phyloP scores from a whole-genome alignment of 805 yeast genomes.

The Spathaspora gorwiae region DNA sequence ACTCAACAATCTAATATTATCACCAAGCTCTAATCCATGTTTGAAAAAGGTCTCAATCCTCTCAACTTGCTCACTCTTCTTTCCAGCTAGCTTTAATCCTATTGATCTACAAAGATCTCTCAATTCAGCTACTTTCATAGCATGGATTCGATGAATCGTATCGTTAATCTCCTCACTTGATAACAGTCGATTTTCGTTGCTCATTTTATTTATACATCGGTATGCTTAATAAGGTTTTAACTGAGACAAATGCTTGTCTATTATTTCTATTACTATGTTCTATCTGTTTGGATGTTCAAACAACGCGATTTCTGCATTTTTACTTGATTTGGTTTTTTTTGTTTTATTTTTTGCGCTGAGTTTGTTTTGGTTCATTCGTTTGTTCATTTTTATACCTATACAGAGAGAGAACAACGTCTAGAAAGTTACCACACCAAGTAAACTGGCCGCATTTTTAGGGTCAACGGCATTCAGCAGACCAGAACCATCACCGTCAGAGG shows the following conservation, averaged over 20 bases:
- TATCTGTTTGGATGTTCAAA: too few species aligned
- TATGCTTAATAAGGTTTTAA: too few species aligned
- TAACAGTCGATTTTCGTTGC: slow-evolving; percentile 1
- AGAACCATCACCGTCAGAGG: slow-evolving; percentile 13
- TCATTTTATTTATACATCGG: slow-evolving; percentile 1
- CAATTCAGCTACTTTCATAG: slow-evolving; percentile 46
- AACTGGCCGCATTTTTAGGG: slow-evolving; percentile 77
- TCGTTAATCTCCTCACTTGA: slow-evolving; percentile 13
- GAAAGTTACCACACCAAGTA: slow-evolving; percentile 75
- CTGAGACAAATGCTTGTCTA: too few species aligned
- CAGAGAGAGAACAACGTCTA: slow-evolving; percentile 13
- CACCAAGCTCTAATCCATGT: slow-evolving; percentile 37
- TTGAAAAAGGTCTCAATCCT: slow-evolving; percentile 46
- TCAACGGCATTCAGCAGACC: slow-evolving; percentile 39
- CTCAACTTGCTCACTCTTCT: slow-evolving; percentile 57
- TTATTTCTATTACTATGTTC: too few species aligned
- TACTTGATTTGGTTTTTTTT: too few species aligned
- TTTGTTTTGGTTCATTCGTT: too few species aligned
- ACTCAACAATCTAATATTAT: slow-evolving; percentile 37
- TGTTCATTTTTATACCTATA: too few species aligned
- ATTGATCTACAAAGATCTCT: slow-evolving; percentile 50
- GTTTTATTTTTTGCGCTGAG: too few species aligned
- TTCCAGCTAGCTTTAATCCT: slow-evolving; percentile 49
- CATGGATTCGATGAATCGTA: slow-evolving; percentile 9
- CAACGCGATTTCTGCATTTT: too few species aligned